Percentiles rank a stretch among this genome's conserved stretches.
These are phyloP conservation scores for Tolypocladium paradoxum DNA, from an alignment of 2,329 filamentous ascomycete species.

Conservation along the genomic window DNA sequence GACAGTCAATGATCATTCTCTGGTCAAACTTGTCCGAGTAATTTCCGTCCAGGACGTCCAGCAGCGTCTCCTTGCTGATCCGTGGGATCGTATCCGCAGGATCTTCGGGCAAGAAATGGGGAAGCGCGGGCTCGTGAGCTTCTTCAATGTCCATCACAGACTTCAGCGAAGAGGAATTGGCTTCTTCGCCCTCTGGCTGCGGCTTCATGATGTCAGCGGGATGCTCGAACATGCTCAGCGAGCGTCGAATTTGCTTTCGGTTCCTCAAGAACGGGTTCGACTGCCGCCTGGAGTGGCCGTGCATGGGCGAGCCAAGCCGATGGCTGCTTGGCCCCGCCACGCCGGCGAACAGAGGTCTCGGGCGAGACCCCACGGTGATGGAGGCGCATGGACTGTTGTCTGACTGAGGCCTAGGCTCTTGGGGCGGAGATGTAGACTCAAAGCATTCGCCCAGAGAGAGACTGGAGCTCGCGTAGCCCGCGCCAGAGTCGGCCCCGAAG, in stretches of 20 bases:
- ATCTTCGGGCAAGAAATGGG: conserved; percentile 73
- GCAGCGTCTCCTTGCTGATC: conserved; percentile 70
- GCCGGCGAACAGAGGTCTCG: conserved; percentile 55
- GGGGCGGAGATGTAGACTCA: conserved; percentile 60
- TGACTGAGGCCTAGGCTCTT: conserved; percentile 52
- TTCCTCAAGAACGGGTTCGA: conserved; percentile 64
- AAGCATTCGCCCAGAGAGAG: conserved; percentile 74
- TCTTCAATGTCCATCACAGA: conserved; percentile 80
- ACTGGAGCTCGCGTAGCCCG: conserved; percentile 17
- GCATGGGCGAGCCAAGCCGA: conserved; percentile 66
- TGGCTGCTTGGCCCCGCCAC: conserved; percentile 40
- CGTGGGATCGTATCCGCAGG: conserved; percentile 79
- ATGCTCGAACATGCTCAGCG: conserved; percentile 95
- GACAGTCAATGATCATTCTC: conserved; percentile 85
- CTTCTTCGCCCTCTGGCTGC: conserved; percentile 49
- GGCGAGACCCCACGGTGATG: conserved; percentile 48
- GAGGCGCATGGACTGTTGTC: conserved; percentile 47
- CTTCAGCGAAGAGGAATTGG: conserved; percentile 40
- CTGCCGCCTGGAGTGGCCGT: conserved; percentile 58
- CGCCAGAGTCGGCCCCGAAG: conserved; percentile 43
- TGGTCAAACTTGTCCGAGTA: conserved; percentile 68
- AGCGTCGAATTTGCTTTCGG: conserved; percentile 81
- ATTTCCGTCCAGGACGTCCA: conserved; percentile 79
- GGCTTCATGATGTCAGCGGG: conserved; percentile 79
- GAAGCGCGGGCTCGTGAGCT: conserved; percentile 60